These are phyloP conservation scores for Proliferodiscus dingleyae DNA, from an alignment of 2,329 filamentous ascomycete genomes.

Conservation along the genomic window DNA sequence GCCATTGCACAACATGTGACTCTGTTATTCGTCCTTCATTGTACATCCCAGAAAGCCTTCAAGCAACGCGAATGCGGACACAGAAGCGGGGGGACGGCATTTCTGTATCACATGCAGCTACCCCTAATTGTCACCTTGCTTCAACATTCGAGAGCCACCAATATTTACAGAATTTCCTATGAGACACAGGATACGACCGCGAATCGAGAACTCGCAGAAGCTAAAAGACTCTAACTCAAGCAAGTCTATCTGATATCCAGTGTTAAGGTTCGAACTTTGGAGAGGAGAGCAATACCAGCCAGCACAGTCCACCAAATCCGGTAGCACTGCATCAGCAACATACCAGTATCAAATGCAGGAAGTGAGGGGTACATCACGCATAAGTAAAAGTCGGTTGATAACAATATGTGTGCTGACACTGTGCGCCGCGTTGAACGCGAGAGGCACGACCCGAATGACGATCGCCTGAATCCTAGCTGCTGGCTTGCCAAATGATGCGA, in stretches of 20 bases:
- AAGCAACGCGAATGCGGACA: slow-evolving; percentile 10
- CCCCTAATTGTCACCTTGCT: background rate
- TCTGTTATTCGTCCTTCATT: too few relatives aligned
- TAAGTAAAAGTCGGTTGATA: slow-evolving; percentile 13
- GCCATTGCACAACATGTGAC: too few relatives aligned
- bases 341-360: background rate
- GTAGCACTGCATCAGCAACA: background rate
- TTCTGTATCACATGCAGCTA: slow-evolving; percentile 17
- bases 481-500: slow-evolving; percentile 8
- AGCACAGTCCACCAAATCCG: too few relatives aligned
- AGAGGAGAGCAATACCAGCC: too few relatives aligned
- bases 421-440: slow-evolving; percentile 16
- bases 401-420: slow-evolving; percentile 13
- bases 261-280: too few relatives aligned
- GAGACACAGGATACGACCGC: too few relatives aligned
- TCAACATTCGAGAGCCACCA: background rate
- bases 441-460: slow-evolving; percentile 24
- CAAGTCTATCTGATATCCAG: background rate
- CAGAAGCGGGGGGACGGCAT: slow-evolving; percentile 18
- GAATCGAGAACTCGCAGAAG: too few relatives aligned
- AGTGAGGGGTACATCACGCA: slow-evolving; percentile 8
- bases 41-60: too few relatives aligned
- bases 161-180: too few relatives aligned
- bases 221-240: too few relatives aligned
- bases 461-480: slow-evolving; percentile 24